Evolutionary conservation across 768 basidiomycete species (phyloP).

Genomic region (Sporobolomyces roseus): DNA sequence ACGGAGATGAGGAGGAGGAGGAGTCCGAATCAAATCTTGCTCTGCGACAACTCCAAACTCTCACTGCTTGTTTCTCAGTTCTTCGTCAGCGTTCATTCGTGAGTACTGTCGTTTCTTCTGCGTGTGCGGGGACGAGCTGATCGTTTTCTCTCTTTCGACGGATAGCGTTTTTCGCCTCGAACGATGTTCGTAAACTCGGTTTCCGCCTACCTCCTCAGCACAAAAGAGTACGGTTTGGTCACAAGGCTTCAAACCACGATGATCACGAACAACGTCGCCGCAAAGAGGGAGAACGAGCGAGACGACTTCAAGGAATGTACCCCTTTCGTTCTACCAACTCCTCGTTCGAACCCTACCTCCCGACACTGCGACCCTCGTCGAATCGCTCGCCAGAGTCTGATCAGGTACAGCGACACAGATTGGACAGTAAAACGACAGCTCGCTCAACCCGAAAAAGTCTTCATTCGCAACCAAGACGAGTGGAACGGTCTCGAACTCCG

Average conservation of each 20-base stretch:
- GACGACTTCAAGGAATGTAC: no score
- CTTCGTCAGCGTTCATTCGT: not conserved
- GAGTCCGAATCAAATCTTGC: not conserved
- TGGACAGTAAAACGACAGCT: not conserved
- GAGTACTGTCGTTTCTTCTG: conserved; percentile 1
- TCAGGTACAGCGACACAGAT: not conserved
- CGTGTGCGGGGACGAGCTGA: not conserved
- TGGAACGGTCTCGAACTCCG: not conserved
- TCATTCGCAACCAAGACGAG: not conserved
- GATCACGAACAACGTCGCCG: no score
- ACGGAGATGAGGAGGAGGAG: no score
- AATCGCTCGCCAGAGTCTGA: not conserved
- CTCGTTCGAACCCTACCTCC: no score
- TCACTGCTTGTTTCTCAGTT: not conserved
- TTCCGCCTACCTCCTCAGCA: no score
- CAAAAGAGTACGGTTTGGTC: no score
- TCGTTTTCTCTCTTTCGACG: not conserved
- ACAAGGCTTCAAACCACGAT: no score
- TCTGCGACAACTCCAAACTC: not conserved
- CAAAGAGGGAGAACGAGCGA: no score
- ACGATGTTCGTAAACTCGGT: not conserved
- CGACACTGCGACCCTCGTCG: not conserved
- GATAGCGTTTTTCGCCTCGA: not conserved
- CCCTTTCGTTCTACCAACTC: no score
- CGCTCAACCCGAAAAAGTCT: not conserved